phyloP scores from a whole-genome alignment of 2,329 filamentous ascomycete genomes.

The Cladophialophora yegresii region DNA sequence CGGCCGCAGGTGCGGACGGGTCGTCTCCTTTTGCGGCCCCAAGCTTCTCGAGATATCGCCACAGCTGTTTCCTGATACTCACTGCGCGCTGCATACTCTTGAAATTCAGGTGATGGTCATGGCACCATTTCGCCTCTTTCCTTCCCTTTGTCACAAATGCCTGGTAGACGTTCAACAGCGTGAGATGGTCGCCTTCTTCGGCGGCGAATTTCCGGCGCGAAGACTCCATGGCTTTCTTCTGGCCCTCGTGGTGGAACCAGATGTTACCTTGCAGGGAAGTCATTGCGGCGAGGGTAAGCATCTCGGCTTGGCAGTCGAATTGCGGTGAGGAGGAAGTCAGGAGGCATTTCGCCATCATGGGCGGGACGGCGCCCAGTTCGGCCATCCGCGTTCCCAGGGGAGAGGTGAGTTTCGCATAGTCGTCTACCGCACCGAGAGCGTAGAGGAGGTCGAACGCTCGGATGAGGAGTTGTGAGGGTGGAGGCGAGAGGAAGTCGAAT shows the following conservation, averaged over 20 bases:
- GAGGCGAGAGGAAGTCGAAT: constrained; percentile 85
- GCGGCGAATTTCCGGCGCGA: constrained; percentile 80
- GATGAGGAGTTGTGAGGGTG: constrained; percentile 79
- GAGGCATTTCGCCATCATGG: constrained; percentile 91
- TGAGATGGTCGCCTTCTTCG: constrained; percentile 91
- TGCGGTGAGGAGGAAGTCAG: constrained; percentile 64
- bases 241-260: constrained; percentile 78
- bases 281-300: constrained; percentile 93
- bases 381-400: constrained; percentile 91
- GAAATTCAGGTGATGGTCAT: constrained; percentile 83
- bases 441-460: constrained; percentile 86
- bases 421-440: constrained; percentile 81
- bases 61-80: constrained; percentile 82
- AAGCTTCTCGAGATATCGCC: constrained; percentile 83
- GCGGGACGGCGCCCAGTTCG: constrained; percentile 78
- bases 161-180: constrained; percentile 89
- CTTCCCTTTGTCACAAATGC: constrained; percentile 80
- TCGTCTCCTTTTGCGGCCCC: constrained; percentile 67
- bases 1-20: constrained; percentile 41
- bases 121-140: constrained; percentile 83
- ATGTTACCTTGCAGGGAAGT: constrained; percentile 78
- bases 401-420: constrained; percentile 84
- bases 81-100: constrained; percentile 79
- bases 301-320: constrained; percentile 79
- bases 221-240: constrained; percentile 73